Evolutionary conservation across 140 eudicot species (phyloP).

Genomic region (Anethum foeniculum): DNA sequence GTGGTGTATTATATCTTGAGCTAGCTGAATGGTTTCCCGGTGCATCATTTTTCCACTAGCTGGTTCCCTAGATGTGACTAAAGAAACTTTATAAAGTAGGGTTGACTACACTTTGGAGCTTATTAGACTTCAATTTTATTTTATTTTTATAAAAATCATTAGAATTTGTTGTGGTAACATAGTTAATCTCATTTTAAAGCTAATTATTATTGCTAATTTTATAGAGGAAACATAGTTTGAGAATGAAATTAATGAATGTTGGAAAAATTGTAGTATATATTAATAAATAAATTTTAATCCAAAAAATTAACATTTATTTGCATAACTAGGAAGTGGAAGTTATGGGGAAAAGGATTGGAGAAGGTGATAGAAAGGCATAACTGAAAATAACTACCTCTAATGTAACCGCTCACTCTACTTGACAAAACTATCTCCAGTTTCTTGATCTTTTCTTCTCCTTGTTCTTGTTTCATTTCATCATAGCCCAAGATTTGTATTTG

Average conservation of each 20-base stretch:
- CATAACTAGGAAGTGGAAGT: not conserved
- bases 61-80: not conserved
- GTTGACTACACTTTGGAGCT: not conserved
- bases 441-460: slow-evolving; percentile 19
- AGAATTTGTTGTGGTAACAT: no score
- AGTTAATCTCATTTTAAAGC: not conserved
- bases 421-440: slow-evolving; percentile 20
- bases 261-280: no score
- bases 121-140: not conserved
- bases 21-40: not conserved
- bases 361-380: slow-evolving; percentile 27
- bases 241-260: no score
- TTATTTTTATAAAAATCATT: no score
- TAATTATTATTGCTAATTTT: no score
- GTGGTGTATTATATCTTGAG: not conserved
- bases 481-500: not conserved
- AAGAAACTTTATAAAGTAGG: not conserved
- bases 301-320: no score
- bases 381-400: slow-evolving; percentile 47
- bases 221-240: no score
- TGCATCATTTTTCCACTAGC: not conserved
- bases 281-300: no score
- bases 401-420: slow-evolving; percentile 37
- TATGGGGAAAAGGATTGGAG: slow-evolving; percentile 6
- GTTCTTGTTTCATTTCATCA: not conserved